Conservation (phyloP, 805 yeast species). For the Pichia occidentalis region DNA sequence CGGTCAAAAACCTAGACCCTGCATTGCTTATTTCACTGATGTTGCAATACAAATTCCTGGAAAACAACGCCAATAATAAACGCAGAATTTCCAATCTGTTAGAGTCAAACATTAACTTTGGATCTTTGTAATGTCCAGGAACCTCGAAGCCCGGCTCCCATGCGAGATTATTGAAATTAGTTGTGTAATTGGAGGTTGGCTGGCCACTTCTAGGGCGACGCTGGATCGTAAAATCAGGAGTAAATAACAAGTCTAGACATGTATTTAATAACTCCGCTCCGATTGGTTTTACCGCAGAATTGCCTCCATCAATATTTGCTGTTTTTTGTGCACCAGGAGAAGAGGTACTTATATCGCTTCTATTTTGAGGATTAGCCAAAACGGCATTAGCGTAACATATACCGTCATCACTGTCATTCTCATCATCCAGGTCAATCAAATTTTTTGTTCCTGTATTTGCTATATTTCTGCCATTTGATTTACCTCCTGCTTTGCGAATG, state of each 20-base stretch:
- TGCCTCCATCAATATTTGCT: neutral
- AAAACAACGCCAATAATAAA: slow-evolving; percentile 52
- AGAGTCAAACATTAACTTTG: slow-evolving; percentile 42
- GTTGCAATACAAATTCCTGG: slow-evolving; percentile 53
- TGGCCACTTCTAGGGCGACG: slow-evolving; percentile 5
- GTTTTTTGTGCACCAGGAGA: too few relatives aligned
- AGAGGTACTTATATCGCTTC: too few relatives aligned
- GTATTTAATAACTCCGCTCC: slow-evolving; percentile 34
- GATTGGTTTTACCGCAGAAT: slow-evolving; percentile 22
- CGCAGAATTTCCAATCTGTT: slow-evolving; percentile 65
- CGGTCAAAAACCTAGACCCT: slow-evolving; percentile 60
- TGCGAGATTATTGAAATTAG: slow-evolving; percentile 34
- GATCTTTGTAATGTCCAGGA: slow-evolving; percentile 23
- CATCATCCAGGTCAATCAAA: neutral
- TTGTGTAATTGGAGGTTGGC: slow-evolving; percentile 11
- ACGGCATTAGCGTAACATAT: too few relatives aligned
- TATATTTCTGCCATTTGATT: too few relatives aligned
- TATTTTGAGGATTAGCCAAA: too few relatives aligned
- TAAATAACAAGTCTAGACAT: slow-evolving; percentile 45
- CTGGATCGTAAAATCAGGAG: slow-evolving; percentile 49
- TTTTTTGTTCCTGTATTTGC: too few relatives aligned
- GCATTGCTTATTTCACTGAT: slow-evolving; percentile 33
- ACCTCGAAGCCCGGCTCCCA: slow-evolving; percentile 84
- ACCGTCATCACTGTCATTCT: too few relatives aligned
- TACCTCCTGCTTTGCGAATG: too few relatives aligned